Evolutionary conservation across 768 basidiomycete species (phyloP).

Genomic region (Suillus luteus): DNA sequence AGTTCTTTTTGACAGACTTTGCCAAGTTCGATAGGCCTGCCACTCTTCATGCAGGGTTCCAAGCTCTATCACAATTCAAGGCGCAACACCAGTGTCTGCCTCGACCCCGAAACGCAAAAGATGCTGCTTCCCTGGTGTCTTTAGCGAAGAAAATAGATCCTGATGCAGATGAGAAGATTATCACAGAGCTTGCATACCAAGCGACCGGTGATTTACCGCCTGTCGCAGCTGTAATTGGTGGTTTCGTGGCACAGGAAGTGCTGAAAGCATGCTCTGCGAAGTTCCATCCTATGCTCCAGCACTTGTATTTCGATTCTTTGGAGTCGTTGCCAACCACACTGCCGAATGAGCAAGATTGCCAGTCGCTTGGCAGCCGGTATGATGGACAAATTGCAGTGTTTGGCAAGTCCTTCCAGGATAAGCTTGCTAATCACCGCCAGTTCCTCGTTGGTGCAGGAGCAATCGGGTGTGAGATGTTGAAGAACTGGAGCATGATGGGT

Average conservation of each 20-base stretch:
- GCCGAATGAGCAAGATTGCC: conserved; percentile 82
- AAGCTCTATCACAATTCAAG: conserved; percentile 82
- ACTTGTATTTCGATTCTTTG: conserved; percentile 96
- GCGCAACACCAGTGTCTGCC: conserved; percentile 70
- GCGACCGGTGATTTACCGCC: conserved; percentile 90
- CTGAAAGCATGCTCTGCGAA: conserved; percentile 97
- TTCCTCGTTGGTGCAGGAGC: conserved; percentile 99
- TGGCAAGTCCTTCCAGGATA: conserved; percentile 89
- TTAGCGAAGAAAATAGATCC: conserved; percentile 78
- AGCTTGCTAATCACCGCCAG: conserved; percentile 85
- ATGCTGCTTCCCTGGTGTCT: conserved; percentile 70
- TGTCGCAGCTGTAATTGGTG: conserved; percentile 90
- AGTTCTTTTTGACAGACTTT: conserved; percentile 94
- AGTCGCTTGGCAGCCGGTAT: conserved; percentile 81
- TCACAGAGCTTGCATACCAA: conserved; percentile 88
- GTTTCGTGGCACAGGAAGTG: conserved; percentile 97
- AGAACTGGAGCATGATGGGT: conserved; percentile 99
- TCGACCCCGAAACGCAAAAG: conserved; percentile 77
- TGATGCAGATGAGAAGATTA: conserved; percentile 77
- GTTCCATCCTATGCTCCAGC: conserved; percentile 95
- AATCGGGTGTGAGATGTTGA: conserved; percentile 99
- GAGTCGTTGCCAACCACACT: conserved; percentile 82
- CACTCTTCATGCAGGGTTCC: conserved; percentile 91
- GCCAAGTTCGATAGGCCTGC: conserved; percentile 94
- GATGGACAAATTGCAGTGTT: conserved; percentile 97